Evolutionary conservation across 2,329 filamentous ascomycete genomes (phyloP).

Genomic region (Phaeosphaeriaceae sp.): DNA sequence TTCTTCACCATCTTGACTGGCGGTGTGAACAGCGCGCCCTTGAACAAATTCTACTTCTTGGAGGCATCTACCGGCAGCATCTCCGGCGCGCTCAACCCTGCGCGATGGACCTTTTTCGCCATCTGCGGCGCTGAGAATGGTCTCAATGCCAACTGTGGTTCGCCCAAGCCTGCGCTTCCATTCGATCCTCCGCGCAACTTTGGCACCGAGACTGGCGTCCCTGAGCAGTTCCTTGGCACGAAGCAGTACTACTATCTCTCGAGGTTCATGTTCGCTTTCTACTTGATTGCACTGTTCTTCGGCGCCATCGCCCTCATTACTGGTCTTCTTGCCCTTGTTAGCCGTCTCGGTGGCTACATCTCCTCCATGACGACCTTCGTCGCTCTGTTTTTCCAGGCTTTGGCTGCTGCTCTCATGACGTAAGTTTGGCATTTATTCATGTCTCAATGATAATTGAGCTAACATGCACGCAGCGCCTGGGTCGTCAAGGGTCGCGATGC

Average conservation of each 20-base stretch:
- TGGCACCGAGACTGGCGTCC: constrained; percentile 60
- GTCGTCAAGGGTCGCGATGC: constrained; percentile 74
- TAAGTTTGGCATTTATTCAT: constrained; percentile 53
- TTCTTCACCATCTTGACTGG: constrained; percentile 72
- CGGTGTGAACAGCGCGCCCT: constrained; percentile 60
- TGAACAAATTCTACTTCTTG: constrained; percentile 85
- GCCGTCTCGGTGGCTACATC: constrained; percentile 73
- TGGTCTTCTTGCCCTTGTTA: constrained; percentile 73
- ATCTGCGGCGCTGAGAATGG: constrained; percentile 70
- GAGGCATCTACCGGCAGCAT: constrained; percentile 76
- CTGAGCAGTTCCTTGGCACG: constrained; percentile 60
- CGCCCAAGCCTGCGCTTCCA: constrained; percentile 66
- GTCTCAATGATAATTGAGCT: background rate
- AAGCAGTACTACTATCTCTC: constrained; percentile 82
- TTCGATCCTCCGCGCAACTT: constrained; percentile 72
- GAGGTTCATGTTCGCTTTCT: constrained; percentile 92
- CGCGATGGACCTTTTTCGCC: constrained; percentile 92
- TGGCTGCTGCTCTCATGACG: constrained; percentile 78
- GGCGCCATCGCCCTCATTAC: constrained; percentile 70
- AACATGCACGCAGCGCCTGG: constrained; percentile 58
- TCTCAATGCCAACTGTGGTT: constrained; percentile 68
- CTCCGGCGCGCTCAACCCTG: constrained; percentile 60
- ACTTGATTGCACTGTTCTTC: constrained; percentile 85
- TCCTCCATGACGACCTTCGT: constrained; percentile 64
- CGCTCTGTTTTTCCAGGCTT: constrained; percentile 72